These are phyloP conservation scores for Crithidia fasciculata DNA, from an alignment of 208 protist genomes.

Conservation along the genomic window DNA sequence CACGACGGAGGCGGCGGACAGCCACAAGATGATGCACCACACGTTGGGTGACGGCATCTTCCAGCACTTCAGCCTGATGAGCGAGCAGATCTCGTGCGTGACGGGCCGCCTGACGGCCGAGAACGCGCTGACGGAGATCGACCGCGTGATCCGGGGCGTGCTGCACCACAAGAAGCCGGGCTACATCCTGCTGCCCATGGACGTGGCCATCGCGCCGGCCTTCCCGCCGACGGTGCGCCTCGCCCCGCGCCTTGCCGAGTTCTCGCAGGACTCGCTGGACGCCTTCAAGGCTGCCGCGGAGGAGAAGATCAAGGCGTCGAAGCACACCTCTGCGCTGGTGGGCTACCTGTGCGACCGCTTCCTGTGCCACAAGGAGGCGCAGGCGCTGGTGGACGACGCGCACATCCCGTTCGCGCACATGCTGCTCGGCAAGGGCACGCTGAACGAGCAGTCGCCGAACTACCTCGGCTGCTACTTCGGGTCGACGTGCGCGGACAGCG, in stretches of 20 bases:
- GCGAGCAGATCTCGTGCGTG: slow-evolving; percentile 22
- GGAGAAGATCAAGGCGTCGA: slow-evolving; percentile 22
- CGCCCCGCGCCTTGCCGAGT: too few relatives aligned
- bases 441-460: slow-evolving; percentile 52
- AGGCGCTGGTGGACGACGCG: slow-evolving; percentile 45
- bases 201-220: slow-evolving; percentile 9
- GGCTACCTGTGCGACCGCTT: slow-evolving; percentile 57
- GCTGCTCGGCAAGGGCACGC: slow-evolving; percentile 50
- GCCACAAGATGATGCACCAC: slow-evolving; percentile 39
- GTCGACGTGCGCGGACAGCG: too few relatives aligned
- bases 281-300: slow-evolving; percentile 37
- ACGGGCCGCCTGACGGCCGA: not conserved
- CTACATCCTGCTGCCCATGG: slow-evolving; percentile 46
- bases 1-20: slow-evolving; percentile 19
- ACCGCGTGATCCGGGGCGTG: slow-evolving; percentile 31
- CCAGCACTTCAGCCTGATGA: too few relatives aligned
- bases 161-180: slow-evolving; percentile 37
- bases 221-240: too few relatives aligned
- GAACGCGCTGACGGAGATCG: slow-evolving; percentile 41
- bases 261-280: not conserved
- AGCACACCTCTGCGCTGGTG: slow-evolving; percentile 19
- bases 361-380: slow-evolving; percentile 28
- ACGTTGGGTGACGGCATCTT: slow-evolving; percentile 37
- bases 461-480: slow-evolving; percentile 46
- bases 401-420: slow-evolving; percentile 44